Conservation (phyloP, 2,329 filamentous ascomycete species). For the Claviceps sorghi region DNA sequence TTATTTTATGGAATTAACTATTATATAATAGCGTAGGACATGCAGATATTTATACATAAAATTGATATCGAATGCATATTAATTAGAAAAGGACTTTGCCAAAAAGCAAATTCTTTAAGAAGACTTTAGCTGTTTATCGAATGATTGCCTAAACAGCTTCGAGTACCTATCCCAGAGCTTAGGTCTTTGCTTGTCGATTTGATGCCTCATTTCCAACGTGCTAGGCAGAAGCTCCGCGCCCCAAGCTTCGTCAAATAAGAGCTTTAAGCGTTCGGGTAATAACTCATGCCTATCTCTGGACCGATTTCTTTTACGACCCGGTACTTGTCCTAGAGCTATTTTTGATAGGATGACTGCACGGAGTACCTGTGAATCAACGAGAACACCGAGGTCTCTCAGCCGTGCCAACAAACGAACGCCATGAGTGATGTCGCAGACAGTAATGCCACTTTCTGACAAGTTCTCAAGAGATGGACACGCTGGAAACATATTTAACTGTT, state of each 20-base stretch:
- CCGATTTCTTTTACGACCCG: slow-evolving; percentile 14
- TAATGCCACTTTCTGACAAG: slow-evolving; percentile 5
- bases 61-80: not conserved
- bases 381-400: slow-evolving; percentile 21
- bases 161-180: slow-evolving; percentile 18
- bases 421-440: slow-evolving; percentile 19
- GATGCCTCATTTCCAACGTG: slow-evolving; percentile 9
- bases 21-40: not conserved
- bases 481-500: slow-evolving; percentile 15
- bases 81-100: not conserved
- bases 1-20: not conserved
- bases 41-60: not conserved
- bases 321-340: slow-evolving; percentile 16
- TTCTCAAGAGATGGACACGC: slow-evolving; percentile 5
- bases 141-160: slow-evolving; percentile 10
- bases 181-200: slow-evolving; percentile 16
- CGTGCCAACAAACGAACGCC: slow-evolving; percentile 22
- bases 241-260: slow-evolving; percentile 21
- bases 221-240: slow-evolving; percentile 17
- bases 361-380: slow-evolving; percentile 19
- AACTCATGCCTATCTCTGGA: slow-evolving; percentile 19
- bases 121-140: not conserved
- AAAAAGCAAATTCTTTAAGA: not conserved
- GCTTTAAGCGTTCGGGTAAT: slow-evolving; percentile 16
- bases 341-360: slow-evolving; percentile 15